A percentile compares a stretch with the other conserved stretches of the same genome.
These are phyloP conservation scores for Croton setiger DNA, from an alignment of 441 rosid genomes.

Conservation along the genomic window DNA sequence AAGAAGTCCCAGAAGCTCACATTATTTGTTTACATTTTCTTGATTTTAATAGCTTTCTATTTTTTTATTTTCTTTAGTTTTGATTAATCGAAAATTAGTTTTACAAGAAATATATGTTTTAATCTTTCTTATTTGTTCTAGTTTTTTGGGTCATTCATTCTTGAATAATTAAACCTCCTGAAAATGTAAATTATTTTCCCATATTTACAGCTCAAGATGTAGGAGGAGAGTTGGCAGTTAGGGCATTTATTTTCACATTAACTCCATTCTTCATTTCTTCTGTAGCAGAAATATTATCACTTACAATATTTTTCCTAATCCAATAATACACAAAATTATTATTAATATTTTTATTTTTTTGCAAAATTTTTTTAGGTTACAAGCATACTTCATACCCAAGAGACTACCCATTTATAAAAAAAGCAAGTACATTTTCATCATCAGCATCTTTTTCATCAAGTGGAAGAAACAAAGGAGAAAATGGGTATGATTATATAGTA, in stretches of 20 bases:
- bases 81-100: too few species aligned
- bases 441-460: constrained; percentile 50
- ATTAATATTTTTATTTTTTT: neutral
- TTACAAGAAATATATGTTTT: too few species aligned
- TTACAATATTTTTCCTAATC: too few species aligned
- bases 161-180: neutral
- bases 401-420: constrained; percentile 61
- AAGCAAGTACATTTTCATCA: constrained; percentile 66
- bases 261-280: neutral
- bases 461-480: constrained; percentile 30
- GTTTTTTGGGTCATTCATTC: too few species aligned
- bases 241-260: neutral
- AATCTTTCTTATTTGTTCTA: too few species aligned
- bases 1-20: too few species aligned
- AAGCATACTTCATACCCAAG: constrained; percentile 25
- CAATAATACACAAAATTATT: neutral
- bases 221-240: constrained; percentile 1
- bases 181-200: neutral
- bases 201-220: neutral
- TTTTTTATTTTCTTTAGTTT: too few species aligned
- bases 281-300: too few species aligned
- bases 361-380: constrained; percentile 34
- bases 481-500: constrained; percentile 62
- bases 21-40: too few species aligned
- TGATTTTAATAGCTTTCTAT: too few species aligned